Evolutionary conservation across 371 early-diverging fungal species (phyloP).

Genomic region (Lichtheimia corymbifera): DNA sequence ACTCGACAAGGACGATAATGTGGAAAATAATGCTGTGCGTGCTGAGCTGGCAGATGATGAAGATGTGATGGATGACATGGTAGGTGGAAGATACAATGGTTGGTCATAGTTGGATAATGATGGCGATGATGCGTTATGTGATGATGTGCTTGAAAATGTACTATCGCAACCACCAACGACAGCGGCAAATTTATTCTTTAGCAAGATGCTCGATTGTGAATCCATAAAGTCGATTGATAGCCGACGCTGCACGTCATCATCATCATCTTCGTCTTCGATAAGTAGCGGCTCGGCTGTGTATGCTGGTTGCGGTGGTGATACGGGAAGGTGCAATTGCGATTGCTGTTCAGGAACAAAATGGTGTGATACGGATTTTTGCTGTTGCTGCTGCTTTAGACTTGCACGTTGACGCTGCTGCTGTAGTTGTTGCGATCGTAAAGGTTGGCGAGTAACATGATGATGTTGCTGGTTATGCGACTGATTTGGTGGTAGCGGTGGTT

Average conservation of each 20-base stretch:
- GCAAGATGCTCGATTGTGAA: background rate
- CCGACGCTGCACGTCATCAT: background rate
- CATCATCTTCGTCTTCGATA: constrained; percentile 1
- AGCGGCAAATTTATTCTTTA: background rate
- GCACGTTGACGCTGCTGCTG: constrained; percentile 3
- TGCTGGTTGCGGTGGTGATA: background rate
- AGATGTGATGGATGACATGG: constrained; percentile 10
- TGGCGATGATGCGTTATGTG: constrained; percentile 1
- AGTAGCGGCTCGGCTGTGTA: no score
- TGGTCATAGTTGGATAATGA: no score
- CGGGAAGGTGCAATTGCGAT: background rate
- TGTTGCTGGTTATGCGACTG: constrained; percentile 1
- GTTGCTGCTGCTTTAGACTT: no score
- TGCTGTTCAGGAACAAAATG: no score
- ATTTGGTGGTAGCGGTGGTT: background rate
- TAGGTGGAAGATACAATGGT: constrained; percentile 10
- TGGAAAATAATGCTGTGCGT: constrained; percentile 15
- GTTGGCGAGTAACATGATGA: background rate
- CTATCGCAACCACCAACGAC: background rate
- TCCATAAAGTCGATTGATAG: constrained; percentile 14
- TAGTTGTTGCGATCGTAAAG: constrained; percentile 9
- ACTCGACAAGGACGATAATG: constrained; percentile 13
- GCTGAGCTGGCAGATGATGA: constrained; percentile 4
- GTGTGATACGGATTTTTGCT: no score
- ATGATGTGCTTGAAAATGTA: constrained; percentile 6